A percentile compares a stretch with the other conserved stretches of the same genome.
phyloP scores from a whole-genome alignment of 345 rosid species.

The Citrus medica region DNA sequence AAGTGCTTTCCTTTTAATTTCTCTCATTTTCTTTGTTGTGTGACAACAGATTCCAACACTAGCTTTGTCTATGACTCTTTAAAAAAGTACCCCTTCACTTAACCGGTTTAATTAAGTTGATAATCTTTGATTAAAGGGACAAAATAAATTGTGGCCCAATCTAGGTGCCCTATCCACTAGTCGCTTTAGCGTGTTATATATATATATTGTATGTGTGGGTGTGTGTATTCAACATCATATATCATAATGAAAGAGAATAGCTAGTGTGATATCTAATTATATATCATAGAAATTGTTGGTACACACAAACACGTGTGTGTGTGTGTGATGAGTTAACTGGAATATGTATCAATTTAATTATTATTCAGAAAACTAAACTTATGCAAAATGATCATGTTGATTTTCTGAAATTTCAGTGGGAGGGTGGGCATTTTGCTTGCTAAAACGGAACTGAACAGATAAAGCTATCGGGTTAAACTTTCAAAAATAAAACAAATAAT shows the following conservation, averaged over 20 bases:
- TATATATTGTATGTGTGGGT: background rate
- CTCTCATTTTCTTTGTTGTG: slow-evolving; percentile 2
- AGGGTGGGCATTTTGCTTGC: no score
- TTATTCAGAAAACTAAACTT: no score
- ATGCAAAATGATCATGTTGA: no score
- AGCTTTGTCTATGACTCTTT: background rate
- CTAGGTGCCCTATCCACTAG: slow-evolving; percentile 29
- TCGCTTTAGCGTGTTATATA: background rate
- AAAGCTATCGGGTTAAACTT: no score
- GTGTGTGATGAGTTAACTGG: background rate
- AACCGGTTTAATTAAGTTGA: background rate
- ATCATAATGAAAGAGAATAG: no score
- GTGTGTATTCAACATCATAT: background rate
- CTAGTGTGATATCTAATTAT: no score
- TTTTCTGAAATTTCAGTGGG: no score
- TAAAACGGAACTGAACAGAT: no score
- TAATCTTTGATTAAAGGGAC: background rate
- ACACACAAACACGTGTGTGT: no score
- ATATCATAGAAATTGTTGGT: no score
- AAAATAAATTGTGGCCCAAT: background rate
- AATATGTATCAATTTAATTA: background rate
- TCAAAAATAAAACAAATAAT: no score
- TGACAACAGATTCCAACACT: slow-evolving; percentile 31
- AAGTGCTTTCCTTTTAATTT: slow-evolving; percentile 10
- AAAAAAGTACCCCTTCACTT: background rate